Evolutionary conservation across 2,329 filamentous ascomycete genomes (phyloP).

Genomic region (Periconia sp.): DNA sequence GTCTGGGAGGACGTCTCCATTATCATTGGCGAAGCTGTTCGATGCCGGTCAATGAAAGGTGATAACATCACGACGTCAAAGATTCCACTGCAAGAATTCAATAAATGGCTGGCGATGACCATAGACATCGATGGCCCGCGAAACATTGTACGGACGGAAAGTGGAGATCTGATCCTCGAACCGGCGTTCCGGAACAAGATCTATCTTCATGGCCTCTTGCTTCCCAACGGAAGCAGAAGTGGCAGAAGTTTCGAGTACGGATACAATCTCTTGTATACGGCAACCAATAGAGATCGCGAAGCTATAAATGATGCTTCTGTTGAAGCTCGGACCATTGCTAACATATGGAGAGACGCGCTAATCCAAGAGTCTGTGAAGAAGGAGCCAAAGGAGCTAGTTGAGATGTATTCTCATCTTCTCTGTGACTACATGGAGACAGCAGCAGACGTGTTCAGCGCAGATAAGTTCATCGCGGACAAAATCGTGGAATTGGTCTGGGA

Average conservation of each 20-base stretch:
- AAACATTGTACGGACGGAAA: conserved; percentile 4
- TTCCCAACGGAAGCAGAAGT: conserved; percentile 8
- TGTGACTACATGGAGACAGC: no score
- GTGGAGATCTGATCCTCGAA: conserved; percentile 15
- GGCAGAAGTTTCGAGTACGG: conserved; percentile 8
- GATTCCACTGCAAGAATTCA: conserved; percentile 9
- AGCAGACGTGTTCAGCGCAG: no score
- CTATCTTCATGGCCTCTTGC: conserved; percentile 15
- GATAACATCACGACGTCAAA: conserved; percentile 4
- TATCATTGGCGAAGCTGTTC: conserved; percentile 10
- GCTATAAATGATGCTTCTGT: no score
- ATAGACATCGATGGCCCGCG: conserved; percentile 13
- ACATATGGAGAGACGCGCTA: no score
- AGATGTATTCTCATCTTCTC: no score
- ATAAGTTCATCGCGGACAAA: no score
- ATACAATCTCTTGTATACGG: conserved; percentile 25
- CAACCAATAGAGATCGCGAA: no score
- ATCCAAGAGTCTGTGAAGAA: no score
- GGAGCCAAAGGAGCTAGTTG: no score
- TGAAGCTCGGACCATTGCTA: no score
- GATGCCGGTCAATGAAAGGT: background rate
- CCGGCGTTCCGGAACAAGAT: conserved; percentile 6
- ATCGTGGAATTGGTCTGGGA: no score
- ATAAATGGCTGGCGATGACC: conserved; percentile 8
- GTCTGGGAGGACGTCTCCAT: conserved; percentile 22